Evolutionary conservation across 371 early-diverging fungal genomes (phyloP).

Genomic region (Mucor sp.): DNA sequence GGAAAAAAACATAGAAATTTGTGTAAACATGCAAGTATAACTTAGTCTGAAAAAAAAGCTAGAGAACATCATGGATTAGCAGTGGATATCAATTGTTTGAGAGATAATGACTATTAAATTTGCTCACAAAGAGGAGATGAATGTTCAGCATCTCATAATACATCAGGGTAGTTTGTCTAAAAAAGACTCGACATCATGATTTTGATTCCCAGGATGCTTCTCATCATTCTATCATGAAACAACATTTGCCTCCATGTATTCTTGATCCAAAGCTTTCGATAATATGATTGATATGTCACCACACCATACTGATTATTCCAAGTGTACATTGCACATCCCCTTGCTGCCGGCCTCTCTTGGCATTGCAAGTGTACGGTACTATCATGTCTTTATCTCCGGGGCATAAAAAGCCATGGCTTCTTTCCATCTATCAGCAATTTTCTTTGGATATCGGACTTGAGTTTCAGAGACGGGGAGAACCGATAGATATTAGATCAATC

Average conservation of each 20-base stretch:
- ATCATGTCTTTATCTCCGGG: neutral
- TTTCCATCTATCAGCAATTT: neutral
- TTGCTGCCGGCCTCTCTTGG: neutral
- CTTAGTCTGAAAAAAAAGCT: neutral
- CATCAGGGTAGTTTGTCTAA: neutral
- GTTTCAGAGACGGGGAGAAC: slow-evolving; percentile 2
- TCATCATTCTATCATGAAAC: too few species aligned
- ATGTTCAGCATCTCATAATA: neutral
- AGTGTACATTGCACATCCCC: too few species aligned
- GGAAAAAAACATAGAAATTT: neutral
- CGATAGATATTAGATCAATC: neutral
- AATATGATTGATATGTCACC: neutral
- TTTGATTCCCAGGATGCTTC: too few species aligned
- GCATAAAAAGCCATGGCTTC: neutral
- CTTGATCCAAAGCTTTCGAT: too few species aligned
- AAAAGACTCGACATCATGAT: too few species aligned
- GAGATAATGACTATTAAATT: neutral
- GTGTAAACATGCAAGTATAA: neutral
- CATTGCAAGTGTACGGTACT: neutral
- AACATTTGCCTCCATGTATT: too few species aligned
- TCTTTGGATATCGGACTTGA: neutral
- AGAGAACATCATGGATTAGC: neutral
- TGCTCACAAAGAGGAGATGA: neutral
- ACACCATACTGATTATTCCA: neutral
- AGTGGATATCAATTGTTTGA: neutral